Conservation (phyloP, 169 alveolate genomes). For the Cryptosporidium muris region DNA sequence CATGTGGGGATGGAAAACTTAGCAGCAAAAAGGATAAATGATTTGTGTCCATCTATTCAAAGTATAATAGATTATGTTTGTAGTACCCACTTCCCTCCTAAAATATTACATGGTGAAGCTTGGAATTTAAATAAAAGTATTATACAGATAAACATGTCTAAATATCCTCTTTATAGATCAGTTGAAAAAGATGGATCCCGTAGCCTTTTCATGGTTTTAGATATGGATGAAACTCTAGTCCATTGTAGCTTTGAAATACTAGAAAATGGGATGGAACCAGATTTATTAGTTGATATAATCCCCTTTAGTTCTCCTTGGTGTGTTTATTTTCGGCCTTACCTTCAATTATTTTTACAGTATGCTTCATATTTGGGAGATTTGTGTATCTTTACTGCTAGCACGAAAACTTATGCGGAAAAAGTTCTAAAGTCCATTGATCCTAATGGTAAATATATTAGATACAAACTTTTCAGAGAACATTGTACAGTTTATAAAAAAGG, state of each 20-base stretch:
- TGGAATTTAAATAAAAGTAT: background rate
- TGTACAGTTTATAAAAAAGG: conserved; percentile 76
- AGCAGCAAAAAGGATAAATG: conserved; percentile 32
- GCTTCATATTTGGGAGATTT: conserved; percentile 76
- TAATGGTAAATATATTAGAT: conserved; percentile 50
- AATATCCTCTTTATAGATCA: no score
- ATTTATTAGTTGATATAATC: conserved; percentile 74
- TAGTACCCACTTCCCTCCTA: conserved; percentile 47
- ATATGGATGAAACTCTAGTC: conserved; percentile 85
- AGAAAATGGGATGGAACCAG: conserved; percentile 72
- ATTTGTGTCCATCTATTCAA: conserved; percentile 46
- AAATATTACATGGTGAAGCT: conserved; percentile 20
- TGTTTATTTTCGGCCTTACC: conserved; percentile 78
- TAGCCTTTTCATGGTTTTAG: conserved; percentile 75
- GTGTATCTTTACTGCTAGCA: conserved; percentile 80
- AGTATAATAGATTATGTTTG: conserved; percentile 36
- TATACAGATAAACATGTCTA: no score
- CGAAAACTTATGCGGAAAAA: conserved; percentile 79
- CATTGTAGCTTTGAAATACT: conserved; percentile 80
- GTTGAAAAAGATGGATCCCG: background rate
- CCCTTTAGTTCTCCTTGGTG: conserved; percentile 73
- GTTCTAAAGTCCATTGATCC: conserved; percentile 79
- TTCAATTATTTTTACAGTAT: conserved; percentile 73
- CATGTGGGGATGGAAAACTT: conserved; percentile 68
- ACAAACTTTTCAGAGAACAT: conserved; percentile 78